A percentile compares a stretch with the other conserved stretches of the same genome.
Evolutionary conservation across 352 stramenopile genomes (phyloP).

Genomic region (Pythium scleroteichum): DNA sequence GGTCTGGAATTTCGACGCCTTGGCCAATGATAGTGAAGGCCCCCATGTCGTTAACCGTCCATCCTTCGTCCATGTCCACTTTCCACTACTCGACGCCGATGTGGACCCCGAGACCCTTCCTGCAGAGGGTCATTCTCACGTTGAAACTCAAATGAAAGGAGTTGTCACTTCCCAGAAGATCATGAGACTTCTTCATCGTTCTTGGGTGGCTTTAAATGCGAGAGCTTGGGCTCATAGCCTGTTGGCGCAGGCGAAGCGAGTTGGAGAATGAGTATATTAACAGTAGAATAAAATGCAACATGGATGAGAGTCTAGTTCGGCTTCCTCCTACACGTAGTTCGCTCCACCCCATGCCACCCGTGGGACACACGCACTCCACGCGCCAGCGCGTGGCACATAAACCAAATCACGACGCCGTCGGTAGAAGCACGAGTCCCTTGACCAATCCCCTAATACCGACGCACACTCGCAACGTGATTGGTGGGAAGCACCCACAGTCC

Average conservation of each 20-base stretch:
- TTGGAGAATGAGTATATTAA: conserved; percentile 9
- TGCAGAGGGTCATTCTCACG: conserved; percentile 8
- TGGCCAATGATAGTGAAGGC: conserved; percentile 11
- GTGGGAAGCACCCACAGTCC: too few species aligned
- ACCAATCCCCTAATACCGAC: too few species aligned
- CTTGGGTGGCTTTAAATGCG: not conserved
- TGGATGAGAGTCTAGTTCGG: conserved; percentile 1
- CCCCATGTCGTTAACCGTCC: conserved; percentile 11
- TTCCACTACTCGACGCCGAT: not conserved
- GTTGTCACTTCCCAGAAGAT: conserved; percentile 14
- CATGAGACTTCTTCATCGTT: conserved; percentile 11
- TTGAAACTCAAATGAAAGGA: conserved; percentile 6
- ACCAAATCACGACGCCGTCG: too few species aligned
- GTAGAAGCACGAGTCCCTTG: too few species aligned
- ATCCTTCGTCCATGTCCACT: not conserved
- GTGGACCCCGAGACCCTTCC: conserved; percentile 10
- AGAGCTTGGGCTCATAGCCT: conserved; percentile 17
- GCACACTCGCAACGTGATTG: too few species aligned
- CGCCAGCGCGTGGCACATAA: too few species aligned
- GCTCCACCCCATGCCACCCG: too few species aligned
- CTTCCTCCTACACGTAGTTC: conserved; percentile 6
- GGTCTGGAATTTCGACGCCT: conserved; percentile 4
- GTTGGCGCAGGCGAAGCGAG: conserved; percentile 1
- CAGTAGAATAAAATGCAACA: not conserved
- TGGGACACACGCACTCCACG: too few species aligned